Percentiles rank a stretch among this genome's conserved stretches.
These are phyloP conservation scores for Aspergillus cavernicola DNA, from an alignment of 495 filamentous ascomycete genomes.

Conservation along the genomic window DNA sequence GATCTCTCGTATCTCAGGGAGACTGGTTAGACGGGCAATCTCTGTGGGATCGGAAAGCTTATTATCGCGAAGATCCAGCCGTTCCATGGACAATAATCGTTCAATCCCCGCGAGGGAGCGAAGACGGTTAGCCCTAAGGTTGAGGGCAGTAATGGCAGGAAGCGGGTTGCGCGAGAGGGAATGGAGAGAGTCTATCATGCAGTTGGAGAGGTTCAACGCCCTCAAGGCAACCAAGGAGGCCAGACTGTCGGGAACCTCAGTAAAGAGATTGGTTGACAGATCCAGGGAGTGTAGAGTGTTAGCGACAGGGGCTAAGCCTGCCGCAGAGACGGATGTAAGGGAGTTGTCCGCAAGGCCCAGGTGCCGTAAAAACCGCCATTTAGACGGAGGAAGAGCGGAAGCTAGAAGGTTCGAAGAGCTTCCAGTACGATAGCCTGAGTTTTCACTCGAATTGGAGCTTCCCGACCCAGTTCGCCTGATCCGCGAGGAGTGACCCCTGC, in stretches of 20 bases:
- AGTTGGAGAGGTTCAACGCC: constrained; percentile 87
- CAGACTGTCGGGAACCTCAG: constrained; percentile 85
- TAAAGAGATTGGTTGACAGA: constrained; percentile 85
- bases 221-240: constrained; percentile 75
- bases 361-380: constrained; percentile 93
- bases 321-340: constrained; percentile 68
- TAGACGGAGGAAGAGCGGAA: constrained; percentile 68
- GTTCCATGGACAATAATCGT: constrained; percentile 78
- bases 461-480: constrained; percentile 83
- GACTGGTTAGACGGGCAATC: constrained; percentile 80
- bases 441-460: constrained; percentile 83
- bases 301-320: constrained; percentile 74
- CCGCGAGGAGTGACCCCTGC: constrained; percentile 53
- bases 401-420: constrained; percentile 70
- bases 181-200: constrained; percentile 95
- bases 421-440: constrained; percentile 62
- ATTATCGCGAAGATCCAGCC: constrained; percentile 90
- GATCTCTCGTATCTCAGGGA: constrained; percentile 87
- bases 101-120: constrained; percentile 88
- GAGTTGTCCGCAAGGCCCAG: constrained; percentile 89
- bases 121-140: constrained; percentile 85
- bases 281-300: constrained; percentile 87
- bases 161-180: constrained; percentile 82
- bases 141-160: constrained; percentile 89
- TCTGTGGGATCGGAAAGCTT: constrained; percentile 85